Evolutionary conservation across 768 basidiomycete genomes (phyloP).

Genomic region (Gloeopeniophorella convolvens): DNA sequence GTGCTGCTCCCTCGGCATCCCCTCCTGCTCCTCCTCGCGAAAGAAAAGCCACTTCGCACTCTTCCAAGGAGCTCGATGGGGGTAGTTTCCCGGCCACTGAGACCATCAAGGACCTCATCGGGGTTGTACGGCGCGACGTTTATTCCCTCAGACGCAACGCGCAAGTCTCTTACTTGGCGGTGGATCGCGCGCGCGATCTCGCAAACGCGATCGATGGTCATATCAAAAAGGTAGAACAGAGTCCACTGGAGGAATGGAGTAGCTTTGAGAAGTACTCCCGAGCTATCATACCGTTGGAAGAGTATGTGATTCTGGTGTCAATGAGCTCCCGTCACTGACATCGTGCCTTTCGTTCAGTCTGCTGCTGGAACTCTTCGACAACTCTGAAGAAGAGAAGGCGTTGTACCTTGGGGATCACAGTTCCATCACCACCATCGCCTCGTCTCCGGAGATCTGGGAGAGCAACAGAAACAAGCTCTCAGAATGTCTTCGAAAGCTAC

Average conservation of each 20-base stretch:
- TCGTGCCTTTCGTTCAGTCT: neutral
- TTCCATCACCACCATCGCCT: neutral
- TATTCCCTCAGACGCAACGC: slow-evolving; percentile 20
- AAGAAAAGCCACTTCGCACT: no score
- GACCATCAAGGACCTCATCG: slow-evolving; percentile 16
- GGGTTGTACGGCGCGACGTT: slow-evolving; percentile 14
- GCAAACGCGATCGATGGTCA: slow-evolving; percentile 12
- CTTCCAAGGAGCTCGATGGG: no score
- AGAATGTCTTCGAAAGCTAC: neutral
- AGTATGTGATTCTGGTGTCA: slow-evolving; percentile 1
- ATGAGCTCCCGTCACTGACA: neutral
- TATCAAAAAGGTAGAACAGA: slow-evolving; percentile 16
- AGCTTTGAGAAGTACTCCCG: slow-evolving; percentile 18
- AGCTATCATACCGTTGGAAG: slow-evolving; percentile 21
- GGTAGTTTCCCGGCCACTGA: slow-evolving; percentile 13
- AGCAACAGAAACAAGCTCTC: slow-evolving; percentile 4
- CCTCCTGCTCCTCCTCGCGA: no score
- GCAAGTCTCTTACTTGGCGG: slow-evolving; percentile 18
- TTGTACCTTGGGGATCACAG: neutral
- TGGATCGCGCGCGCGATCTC: slow-evolving; percentile 19
- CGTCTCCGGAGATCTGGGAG: slow-evolving; percentile 3
- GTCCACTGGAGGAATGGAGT: slow-evolving; percentile 6
- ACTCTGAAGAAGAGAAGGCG: slow-evolving; percentile 7
- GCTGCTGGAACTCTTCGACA: slow-evolving; percentile 4
- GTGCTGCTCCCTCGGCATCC: no score